These are phyloP conservation scores for Apophysomyces elegans DNA, from an alignment of 371 early-diverging fungal species.

Conservation along the genomic window DNA sequence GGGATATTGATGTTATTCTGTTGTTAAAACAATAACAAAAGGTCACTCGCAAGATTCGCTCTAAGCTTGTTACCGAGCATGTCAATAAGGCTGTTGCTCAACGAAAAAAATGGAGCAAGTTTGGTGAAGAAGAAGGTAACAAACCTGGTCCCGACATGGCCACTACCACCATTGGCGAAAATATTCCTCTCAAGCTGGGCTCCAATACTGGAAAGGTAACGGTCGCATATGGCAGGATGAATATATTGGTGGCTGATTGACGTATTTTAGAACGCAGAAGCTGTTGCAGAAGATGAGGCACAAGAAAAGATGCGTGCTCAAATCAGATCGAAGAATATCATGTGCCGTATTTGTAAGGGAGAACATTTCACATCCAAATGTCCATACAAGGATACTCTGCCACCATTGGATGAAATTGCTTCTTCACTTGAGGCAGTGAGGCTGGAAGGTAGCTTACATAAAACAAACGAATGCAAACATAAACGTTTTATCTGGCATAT, in stretches of 20 bases:
- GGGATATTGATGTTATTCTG: not conserved
- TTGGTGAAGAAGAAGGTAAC: slow-evolving; percentile 77
- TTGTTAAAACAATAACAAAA: slow-evolving; percentile 20
- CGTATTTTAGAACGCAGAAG: slow-evolving; percentile 43
- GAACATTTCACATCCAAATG: slow-evolving; percentile 96
- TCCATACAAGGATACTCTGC: slow-evolving; percentile 96
- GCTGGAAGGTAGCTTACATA: slow-evolving; percentile 27
- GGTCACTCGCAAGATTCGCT: slow-evolving; percentile 83
- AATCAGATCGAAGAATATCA: slow-evolving; percentile 81
- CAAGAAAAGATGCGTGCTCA: slow-evolving; percentile 45
- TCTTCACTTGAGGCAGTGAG: slow-evolving; percentile 51
- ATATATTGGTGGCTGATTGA: slow-evolving; percentile 10
- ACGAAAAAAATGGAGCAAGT: slow-evolving; percentile 88
- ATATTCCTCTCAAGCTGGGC: slow-evolving; percentile 85
- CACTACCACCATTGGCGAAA: slow-evolving; percentile 90
- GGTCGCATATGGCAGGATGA: not conserved
- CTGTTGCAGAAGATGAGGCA: slow-evolving; percentile 63
- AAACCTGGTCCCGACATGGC: slow-evolving; percentile 86
- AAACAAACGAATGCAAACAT: slow-evolving; percentile 7
- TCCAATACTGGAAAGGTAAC: slow-evolving; percentile 57
- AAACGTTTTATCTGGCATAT: slow-evolving; percentile 13
- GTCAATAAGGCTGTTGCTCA: slow-evolving; percentile 92
- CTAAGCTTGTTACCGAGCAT: slow-evolving; percentile 76
- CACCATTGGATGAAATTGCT: slow-evolving; percentile 68
- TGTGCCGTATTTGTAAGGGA: slow-evolving; percentile 96